Base-by-base conservation (phyloP, 805 yeast genomes). In the Sungouiella thailandica region DNA sequence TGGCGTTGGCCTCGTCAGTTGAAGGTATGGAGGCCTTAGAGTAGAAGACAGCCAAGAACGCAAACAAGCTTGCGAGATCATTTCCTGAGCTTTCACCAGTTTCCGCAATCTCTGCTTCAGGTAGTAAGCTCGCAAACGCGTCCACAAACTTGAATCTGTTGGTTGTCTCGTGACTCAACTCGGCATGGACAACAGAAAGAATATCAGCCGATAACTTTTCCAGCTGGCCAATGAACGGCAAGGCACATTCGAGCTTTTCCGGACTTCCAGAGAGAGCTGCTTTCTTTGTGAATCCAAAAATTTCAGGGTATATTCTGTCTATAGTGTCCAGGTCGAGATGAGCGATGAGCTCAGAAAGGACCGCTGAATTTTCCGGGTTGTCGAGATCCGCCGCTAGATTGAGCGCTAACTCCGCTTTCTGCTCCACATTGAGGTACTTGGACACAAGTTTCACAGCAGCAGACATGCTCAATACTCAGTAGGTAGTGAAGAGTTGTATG, bases 41-140 rank as follows among this genome's bases (percentile, higher is more conserved):
- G 33, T 58, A 66, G 7, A 63, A 44, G 19, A 43, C 35, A 30
- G 72, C 75, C 17, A 71, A 46, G 27, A 71, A 59, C 11, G 50
- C 35, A 12, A 74, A 47, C 2, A 67, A 34, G 12, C 47, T 35
- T 10, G 43, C 12, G 15, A 53, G 17, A 24, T 7, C 9, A 7
- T 19, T 9, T 19, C 8, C 8, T 39, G 34, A 2, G 45, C 52
- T n/a, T 39, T 28, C 7, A 38, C 38, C 5, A 39, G 10, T 11
- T 43, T 50, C 19, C 8, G 3, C 5, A 3, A 25, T 4, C 19
- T 5, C 7, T 11, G n/a, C 19, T 25, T 16, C 30, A 5, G 9
- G 12, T 8, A n/a, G 2, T n/a, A 4, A 16, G 4, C 5, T 23
- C 23, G 20, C 27, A 2, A 7, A 20, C n/a, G 14, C 25, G 4